Percentiles rank a stretch among this genome's conserved stretches.
Evolutionary conservation across 768 basidiomycete genomes (phyloP).

Genomic region (Pleurotus giganteus): DNA sequence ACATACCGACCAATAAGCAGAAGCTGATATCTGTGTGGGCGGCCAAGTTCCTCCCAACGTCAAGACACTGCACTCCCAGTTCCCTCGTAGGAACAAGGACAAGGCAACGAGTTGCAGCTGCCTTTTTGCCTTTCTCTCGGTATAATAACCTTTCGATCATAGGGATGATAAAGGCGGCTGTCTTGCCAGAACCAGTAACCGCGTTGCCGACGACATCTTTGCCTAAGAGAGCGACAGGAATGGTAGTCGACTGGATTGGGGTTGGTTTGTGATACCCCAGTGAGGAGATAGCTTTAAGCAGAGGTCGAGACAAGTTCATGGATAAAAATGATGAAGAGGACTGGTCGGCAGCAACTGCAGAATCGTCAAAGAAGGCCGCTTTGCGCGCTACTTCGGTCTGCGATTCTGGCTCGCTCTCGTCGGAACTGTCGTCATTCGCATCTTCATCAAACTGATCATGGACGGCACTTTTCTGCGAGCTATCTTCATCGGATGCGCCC

Average conservation of each 20-base stretch:
- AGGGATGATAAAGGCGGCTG: conserved; percentile 94
- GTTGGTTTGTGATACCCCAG: conserved; percentile 72
- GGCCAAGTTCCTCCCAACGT: conserved; percentile 84
- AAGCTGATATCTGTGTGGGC: conserved; percentile 87
- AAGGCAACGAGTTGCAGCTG: conserved; percentile 85
- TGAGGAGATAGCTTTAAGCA: conserved; percentile 85
- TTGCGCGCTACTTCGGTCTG: no score
- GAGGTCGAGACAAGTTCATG: conserved; percentile 94
- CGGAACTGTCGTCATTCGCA: no score
- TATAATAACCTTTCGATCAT: conserved; percentile 91
- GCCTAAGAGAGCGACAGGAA: conserved; percentile 88
- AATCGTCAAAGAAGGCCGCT: no score
- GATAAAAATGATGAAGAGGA: conserved; percentile 90
- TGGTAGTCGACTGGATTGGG: no score
- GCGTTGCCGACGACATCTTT: conserved; percentile 95
- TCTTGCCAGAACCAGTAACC: conserved; percentile 99
- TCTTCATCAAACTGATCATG: conserved; percentile 25
- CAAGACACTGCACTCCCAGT: conserved; percentile 92
- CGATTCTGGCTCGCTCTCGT: no score
- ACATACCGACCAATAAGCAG: conserved; percentile 87
- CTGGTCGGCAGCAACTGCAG: no score
- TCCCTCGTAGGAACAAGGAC: no score
- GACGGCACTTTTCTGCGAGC: background rate
- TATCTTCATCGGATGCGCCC: conserved; percentile 15
- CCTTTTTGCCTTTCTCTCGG: conserved; percentile 85